Conservation (phyloP, 2,329 filamentous ascomycete genomes). For the Aspergillus chevalieri region DNA sequence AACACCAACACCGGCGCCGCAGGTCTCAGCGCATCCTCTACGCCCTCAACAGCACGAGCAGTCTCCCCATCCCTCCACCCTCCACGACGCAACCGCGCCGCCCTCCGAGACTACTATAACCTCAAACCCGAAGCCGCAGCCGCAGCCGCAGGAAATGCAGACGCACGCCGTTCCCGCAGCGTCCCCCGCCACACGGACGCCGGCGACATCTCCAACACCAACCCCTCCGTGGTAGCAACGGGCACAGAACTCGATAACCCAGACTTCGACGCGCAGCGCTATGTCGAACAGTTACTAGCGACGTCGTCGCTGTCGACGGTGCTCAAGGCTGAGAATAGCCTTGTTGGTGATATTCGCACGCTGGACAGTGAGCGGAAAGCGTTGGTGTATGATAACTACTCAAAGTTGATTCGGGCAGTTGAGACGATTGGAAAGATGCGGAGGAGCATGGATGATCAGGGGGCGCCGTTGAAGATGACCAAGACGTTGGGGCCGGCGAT, state of each 20-base stretch:
- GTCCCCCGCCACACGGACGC: slow-evolving; percentile 37
- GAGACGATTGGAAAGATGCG: slow-evolving; percentile 79
- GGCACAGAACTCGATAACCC: slow-evolving; percentile 63
- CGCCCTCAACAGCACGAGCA: slow-evolving; percentile 37
- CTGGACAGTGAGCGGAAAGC: slow-evolving; percentile 96
- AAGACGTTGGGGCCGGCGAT: slow-evolving; percentile 39
- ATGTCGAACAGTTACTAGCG: slow-evolving; percentile 37
- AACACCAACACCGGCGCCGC: slow-evolving; percentile 48
- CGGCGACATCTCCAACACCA: slow-evolving; percentile 34
- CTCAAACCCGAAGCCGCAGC: slow-evolving; percentile 51
- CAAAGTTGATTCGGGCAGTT: slow-evolving; percentile 90
- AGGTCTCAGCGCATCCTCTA: slow-evolving; percentile 39
- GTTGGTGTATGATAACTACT: slow-evolving; percentile 97
- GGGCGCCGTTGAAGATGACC: slow-evolving; percentile 41
- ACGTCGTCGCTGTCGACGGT: slow-evolving; percentile 39
- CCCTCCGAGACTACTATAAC: slow-evolving; percentile 92
- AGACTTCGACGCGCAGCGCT: slow-evolving; percentile 65
- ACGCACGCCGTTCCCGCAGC: slow-evolving; percentile 28
- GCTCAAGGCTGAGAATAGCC: slow-evolving; percentile 39
- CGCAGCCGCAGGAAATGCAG: slow-evolving; percentile 16
- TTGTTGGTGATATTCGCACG: slow-evolving; percentile 68
- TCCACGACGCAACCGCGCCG: slow-evolving; percentile 66
- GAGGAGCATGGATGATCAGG: slow-evolving; percentile 41
- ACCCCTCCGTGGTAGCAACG: slow-evolving; percentile 19
- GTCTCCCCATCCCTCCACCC: slow-evolving; percentile 30